Percentiles rank a stretch among this genome's conserved stretches.
phyloP scores from a whole-genome alignment of 805 yeast genomes.

The Candida golubevii region DNA sequence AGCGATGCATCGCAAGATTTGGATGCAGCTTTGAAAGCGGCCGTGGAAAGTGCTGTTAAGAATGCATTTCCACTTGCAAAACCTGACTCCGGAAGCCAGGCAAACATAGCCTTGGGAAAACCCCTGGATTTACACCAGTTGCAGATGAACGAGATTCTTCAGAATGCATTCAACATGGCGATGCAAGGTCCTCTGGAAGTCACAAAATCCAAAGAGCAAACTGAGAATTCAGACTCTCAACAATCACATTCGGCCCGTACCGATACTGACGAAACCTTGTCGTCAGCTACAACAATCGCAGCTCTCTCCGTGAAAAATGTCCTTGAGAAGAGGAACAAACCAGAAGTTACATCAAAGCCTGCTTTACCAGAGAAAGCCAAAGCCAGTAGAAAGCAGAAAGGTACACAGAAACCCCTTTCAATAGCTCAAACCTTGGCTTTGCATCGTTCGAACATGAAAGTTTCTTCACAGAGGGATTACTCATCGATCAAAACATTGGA shows the following conservation, averaged over 20 bases:
- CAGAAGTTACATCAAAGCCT: neutral
- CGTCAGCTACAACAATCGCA: constrained; percentile 15
- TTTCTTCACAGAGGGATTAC: constrained; percentile 25
- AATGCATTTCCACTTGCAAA: constrained; percentile 7
- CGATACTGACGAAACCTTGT: constrained; percentile 4
- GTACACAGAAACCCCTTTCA: constrained; percentile 33
- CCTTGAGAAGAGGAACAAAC: neutral
- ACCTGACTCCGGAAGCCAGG: neutral
- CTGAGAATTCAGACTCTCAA: neutral
- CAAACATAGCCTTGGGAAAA: constrained; percentile 5
- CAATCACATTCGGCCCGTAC: neutral
- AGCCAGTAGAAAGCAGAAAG: constrained; percentile 1
- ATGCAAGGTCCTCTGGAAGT: constrained; percentile 56
- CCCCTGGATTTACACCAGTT: constrained; percentile 51
- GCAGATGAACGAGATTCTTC: constrained; percentile 66
- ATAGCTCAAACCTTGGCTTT: constrained; percentile 60
- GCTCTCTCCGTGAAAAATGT: constrained; percentile 11
- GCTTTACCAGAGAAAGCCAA: neutral
- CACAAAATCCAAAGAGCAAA: constrained; percentile 29
- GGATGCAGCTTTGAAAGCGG: constrained; percentile 11
- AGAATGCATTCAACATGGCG: constrained; percentile 74
- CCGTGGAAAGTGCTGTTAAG: constrained; percentile 12
- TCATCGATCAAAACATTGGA: constrained; percentile 26
- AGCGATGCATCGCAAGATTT: constrained; percentile 2
- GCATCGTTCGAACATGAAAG: constrained; percentile 44